A percentile compares a stretch with the other conserved stretches of the same genome.
Evolutionary conservation across 306 rosid genomes (phyloP).

Genomic region (Carpinus viminea): DNA sequence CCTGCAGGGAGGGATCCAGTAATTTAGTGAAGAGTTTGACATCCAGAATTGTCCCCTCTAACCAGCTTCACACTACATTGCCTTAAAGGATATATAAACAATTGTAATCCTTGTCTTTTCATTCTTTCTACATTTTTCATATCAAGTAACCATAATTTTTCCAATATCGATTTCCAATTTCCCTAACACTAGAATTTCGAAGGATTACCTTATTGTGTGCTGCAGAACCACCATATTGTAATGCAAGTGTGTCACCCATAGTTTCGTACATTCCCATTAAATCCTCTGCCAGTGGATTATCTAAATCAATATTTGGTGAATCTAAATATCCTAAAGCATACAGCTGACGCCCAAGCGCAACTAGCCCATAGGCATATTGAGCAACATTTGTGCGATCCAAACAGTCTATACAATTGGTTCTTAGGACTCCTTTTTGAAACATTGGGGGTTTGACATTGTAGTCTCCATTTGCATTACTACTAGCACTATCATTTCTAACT

Average conservation of each 20-base stretch:
- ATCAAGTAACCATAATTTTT: not conserved
- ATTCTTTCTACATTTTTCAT: not conserved
- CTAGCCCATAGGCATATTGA: slow-evolving; percentile 84
- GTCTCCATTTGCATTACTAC: slow-evolving; percentile 34
- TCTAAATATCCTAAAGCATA: slow-evolving; percentile 60
- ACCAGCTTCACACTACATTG: not conserved
- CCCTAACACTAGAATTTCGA: slow-evolving; percentile 9
- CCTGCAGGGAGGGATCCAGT: not conserved
- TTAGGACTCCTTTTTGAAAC: slow-evolving; percentile 79
- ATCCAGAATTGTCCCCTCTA: not conserved
- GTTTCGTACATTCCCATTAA: slow-evolving; percentile 77
- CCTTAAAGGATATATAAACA: not conserved
- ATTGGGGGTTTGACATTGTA: slow-evolving; percentile 37
- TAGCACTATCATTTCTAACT: slow-evolving; percentile 27
- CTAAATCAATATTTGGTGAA: slow-evolving; percentile 61
- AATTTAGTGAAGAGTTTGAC: not conserved
- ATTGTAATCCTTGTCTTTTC: not conserved
- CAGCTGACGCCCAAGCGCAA: slow-evolving; percentile 77
- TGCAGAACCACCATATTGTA: slow-evolving; percentile 96
- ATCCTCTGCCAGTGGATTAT: slow-evolving; percentile 75
- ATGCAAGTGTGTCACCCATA: slow-evolving; percentile 92
- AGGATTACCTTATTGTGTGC: slow-evolving; percentile 92
- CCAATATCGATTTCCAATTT: not conserved
- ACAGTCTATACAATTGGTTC: slow-evolving; percentile 98
- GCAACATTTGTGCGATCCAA: slow-evolving; percentile 99